These are phyloP conservation scores for Fimicolochytrium jonesii DNA, from an alignment of 192 early-diverging fungal species.

Conservation along the genomic window DNA sequence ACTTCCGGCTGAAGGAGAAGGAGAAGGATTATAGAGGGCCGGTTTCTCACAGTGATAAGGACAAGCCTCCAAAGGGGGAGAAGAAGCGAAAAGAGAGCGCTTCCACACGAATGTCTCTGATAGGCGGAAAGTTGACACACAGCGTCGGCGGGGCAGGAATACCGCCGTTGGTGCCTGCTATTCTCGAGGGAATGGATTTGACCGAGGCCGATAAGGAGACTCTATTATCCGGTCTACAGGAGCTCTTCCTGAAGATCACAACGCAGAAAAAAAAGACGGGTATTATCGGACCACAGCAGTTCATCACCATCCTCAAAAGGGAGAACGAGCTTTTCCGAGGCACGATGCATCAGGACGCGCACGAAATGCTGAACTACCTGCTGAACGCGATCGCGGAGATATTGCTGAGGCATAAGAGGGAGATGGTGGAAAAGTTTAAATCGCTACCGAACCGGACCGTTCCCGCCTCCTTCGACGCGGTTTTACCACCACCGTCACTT, in stretches of 20 bases:
- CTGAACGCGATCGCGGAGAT: constrained; percentile 91
- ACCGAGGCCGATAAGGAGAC: constrained; percentile 59
- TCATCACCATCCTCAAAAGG: constrained; percentile 86
- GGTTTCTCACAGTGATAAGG: no score
- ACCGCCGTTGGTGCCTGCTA: constrained; percentile 20
- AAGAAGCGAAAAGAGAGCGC: constrained; percentile 10
- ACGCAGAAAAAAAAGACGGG: constrained; percentile 80
- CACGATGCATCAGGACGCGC: constrained; percentile 96
- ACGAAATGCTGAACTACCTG: constrained; percentile 95
- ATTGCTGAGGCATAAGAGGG: constrained; percentile 40
- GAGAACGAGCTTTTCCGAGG: constrained; percentile 92
- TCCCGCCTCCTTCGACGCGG: no score
- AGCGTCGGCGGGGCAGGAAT: no score
- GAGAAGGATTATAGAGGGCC: neutral
- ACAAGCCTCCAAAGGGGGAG: neutral
- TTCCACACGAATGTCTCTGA: no score
- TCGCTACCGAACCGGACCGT: constrained; percentile 11
- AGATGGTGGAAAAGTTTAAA: constrained; percentile 39
- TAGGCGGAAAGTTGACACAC: no score
- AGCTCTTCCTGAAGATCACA: constrained; percentile 80
- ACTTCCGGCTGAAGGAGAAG: neutral
- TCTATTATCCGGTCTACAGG: constrained; percentile 78
- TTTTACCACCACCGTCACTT: no score
- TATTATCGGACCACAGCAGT: constrained; percentile 75
- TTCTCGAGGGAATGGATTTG: constrained; percentile 6